These are phyloP conservation scores for Exobasidium rhododendri DNA, from an alignment of 1,284 basidiomycete species.

Conservation along the genomic window DNA sequence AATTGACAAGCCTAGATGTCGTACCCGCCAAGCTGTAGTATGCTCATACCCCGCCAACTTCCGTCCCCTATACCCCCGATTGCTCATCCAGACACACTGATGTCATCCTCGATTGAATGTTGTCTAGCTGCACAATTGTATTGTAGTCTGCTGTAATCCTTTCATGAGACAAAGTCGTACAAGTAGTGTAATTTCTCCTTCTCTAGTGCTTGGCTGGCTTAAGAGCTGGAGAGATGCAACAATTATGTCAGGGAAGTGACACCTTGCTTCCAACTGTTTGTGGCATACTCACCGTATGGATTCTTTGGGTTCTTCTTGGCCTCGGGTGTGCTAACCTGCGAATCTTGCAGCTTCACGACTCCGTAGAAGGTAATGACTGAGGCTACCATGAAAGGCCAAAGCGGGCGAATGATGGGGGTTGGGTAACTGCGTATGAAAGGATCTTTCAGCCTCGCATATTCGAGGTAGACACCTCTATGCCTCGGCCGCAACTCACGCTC, in stretches of 20 bases:
- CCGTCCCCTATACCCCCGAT: neutral
- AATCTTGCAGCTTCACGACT: constrained; percentile 46
- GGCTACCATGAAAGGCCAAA: constrained; percentile 51
- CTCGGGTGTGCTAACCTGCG: constrained; percentile 42
- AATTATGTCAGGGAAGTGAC: too few species aligned
- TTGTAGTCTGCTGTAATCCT: neutral
- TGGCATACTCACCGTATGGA: constrained; percentile 34
- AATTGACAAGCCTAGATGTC: neutral
- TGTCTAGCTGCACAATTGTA: neutral
- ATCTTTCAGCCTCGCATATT: too few species aligned
- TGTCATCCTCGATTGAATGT: neutral
- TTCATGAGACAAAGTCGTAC: neutral
- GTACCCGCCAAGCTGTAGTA: neutral
- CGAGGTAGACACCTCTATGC: neutral
- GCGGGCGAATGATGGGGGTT: constrained; percentile 49
- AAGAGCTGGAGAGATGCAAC: too few species aligned
- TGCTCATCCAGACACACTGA: too few species aligned
- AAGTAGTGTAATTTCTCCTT: neutral
- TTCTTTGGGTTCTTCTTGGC: constrained; percentile 52
- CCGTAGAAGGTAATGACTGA: constrained; percentile 46
- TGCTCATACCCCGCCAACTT: too few species aligned
- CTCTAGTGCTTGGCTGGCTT: neutral
- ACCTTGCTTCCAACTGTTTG: too few species aligned
- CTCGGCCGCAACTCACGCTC: constrained; percentile 11
- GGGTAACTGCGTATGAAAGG: constrained; percentile 39